Evolutionary conservation across 306 rosid species (phyloP).

Genomic region (Phaseolus lunatus): DNA sequence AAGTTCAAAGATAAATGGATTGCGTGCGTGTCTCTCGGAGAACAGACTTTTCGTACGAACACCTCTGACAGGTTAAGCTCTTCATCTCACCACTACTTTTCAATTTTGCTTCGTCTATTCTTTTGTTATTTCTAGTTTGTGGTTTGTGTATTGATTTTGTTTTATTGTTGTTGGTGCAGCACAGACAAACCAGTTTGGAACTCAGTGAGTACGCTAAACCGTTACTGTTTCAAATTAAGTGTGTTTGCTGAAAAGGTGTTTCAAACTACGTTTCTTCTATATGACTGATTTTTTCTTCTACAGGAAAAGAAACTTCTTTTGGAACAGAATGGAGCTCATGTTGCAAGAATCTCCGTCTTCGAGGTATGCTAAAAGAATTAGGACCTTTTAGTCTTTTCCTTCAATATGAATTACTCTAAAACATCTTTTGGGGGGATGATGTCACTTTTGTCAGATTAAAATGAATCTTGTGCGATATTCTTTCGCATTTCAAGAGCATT

Average conservation of each 20-base stretch:
- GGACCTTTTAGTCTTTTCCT: slow-evolving; percentile 29
- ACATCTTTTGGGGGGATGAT: background rate
- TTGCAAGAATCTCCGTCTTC: slow-evolving; percentile 82
- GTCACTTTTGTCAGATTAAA: slow-evolving; percentile 29
- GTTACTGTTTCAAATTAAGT: background rate
- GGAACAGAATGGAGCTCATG: slow-evolving; percentile 82
- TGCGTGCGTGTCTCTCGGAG: slow-evolving; percentile 89
- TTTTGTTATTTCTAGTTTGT: background rate
- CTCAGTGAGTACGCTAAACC: slow-evolving; percentile 73
- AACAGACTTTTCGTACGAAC: slow-evolving; percentile 84
- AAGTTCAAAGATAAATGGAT: slow-evolving; percentile 94
- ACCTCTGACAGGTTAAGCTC: slow-evolving; percentile 71
- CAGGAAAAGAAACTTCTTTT: slow-evolving; percentile 92
- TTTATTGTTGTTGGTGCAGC: slow-evolving; percentile 64
- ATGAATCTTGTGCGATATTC: background rate
- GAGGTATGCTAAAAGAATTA: slow-evolving; percentile 70
- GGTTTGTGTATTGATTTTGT: slow-evolving; percentile 44
- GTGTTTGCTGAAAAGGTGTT: background rate
- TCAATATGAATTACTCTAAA: slow-evolving; percentile 28
- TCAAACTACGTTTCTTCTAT: background rate
- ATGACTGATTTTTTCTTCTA: slow-evolving; percentile 37
- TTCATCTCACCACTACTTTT: background rate
- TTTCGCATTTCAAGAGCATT: background rate
- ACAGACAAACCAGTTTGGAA: slow-evolving; percentile 89
- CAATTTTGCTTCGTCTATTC: background rate